Evolutionary conservation across 1,284 basidiomycete genomes (phyloP).

Genomic region (Salmacisia buchloeana): DNA sequence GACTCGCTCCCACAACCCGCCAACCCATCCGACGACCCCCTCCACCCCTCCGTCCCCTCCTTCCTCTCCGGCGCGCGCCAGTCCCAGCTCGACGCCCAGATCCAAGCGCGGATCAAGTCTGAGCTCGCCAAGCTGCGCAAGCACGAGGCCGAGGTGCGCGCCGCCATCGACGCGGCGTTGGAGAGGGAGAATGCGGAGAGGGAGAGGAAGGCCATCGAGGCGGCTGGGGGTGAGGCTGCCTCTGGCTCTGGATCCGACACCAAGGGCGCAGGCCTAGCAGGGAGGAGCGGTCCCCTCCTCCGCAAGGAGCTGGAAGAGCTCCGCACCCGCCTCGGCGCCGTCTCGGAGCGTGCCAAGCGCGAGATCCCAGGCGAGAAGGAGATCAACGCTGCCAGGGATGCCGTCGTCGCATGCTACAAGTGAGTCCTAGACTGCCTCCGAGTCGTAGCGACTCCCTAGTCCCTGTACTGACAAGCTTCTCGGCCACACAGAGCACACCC

Average conservation of each 20-base stretch:
- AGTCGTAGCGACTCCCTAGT: too few species aligned
- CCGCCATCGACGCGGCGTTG: conserved; percentile 42
- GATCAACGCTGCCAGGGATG: conserved; percentile 66
- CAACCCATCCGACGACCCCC: neutral
- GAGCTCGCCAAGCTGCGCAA: conserved; percentile 40
- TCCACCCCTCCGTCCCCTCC: neutral
- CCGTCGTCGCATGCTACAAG: conserved; percentile 68
- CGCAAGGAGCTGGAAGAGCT: conserved; percentile 41
- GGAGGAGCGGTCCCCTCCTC: conserved; percentile 38
- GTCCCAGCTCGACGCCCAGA: conserved; percentile 32
- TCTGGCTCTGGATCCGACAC: too few species aligned
- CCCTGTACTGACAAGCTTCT: too few species aligned
- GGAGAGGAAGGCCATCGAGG: conserved; percentile 28
- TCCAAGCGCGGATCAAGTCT: conserved; percentile 41
- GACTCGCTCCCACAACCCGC: neutral
- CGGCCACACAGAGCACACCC: conserved; percentile 64
- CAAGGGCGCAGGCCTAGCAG: too few species aligned
- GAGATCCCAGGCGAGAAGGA: conserved; percentile 51
- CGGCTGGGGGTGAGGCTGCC: conserved; percentile 13
- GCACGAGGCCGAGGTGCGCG: conserved; percentile 38
- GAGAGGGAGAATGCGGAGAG: conserved; percentile 42
- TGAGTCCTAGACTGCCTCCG: conserved; percentile 51
- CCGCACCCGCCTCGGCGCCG: conserved; percentile 1
- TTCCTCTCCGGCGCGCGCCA: conserved; percentile 23
- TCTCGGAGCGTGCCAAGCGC: neutral